Percentiles rank a stretch among this genome's conserved stretches.
Evolutionary conservation across 768 basidiomycete genomes (phyloP).

Genomic region (Leucosporidium creatinivorum): DNA sequence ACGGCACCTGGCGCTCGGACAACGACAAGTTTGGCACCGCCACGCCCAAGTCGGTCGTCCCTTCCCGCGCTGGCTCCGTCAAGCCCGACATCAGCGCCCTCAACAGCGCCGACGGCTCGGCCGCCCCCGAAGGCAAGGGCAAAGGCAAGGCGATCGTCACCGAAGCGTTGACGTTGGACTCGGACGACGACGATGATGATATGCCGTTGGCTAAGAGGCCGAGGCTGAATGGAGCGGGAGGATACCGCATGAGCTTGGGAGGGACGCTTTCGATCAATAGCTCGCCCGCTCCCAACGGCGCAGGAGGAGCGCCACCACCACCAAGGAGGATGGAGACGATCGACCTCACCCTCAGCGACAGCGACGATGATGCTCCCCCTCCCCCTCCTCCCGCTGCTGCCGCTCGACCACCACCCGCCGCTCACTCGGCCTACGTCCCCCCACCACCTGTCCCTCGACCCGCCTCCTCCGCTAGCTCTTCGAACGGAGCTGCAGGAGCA

Average conservation of each 20-base stretch:
- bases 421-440: too few species aligned
- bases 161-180: constrained; percentile 56
- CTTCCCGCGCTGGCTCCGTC: not conserved
- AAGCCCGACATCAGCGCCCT: constrained; percentile 6
- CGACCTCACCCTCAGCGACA: constrained; percentile 67
- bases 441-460: too few species aligned
- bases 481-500: too few species aligned
- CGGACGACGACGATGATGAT: constrained; percentile 61
- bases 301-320: constrained; percentile 40
- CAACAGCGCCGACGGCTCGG: constrained; percentile 10
- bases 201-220: constrained; percentile 11
- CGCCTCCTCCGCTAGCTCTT: too few species aligned
- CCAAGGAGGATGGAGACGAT: constrained; percentile 50
- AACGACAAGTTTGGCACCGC: constrained; percentile 66
- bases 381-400: too few species aligned
- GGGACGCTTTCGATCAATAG: constrained; percentile 43
- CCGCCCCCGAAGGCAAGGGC: constrained; percentile 39
- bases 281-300: constrained; percentile 41
- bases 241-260: not conserved
- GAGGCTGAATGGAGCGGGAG: not conserved
- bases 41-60: not conserved
- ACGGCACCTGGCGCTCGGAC: constrained; percentile 91
- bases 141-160: constrained; percentile 37
- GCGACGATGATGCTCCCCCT: constrained; percentile 56
- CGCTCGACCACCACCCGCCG: too few species aligned